These are phyloP conservation scores for Lycium barbarum DNA, from an alignment of 257 asterid species.

Conservation along the genomic window DNA sequence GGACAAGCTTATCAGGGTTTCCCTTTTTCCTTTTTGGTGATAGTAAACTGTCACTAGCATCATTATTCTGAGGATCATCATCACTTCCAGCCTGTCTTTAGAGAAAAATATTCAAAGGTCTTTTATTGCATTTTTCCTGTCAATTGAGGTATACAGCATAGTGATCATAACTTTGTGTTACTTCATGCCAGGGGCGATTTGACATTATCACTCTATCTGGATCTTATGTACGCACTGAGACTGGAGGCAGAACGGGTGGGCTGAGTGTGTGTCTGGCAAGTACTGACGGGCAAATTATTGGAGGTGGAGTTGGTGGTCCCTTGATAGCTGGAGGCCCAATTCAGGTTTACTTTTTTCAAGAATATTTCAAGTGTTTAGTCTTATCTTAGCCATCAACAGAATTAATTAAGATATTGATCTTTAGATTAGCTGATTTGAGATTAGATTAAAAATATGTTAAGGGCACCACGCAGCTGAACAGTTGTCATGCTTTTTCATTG, in stretches of 20 bases:
- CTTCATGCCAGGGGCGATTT: conserved; percentile 57
- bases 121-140: background rate
- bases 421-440: background rate
- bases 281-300: conserved; percentile 68
- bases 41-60: background rate
- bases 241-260: conserved; percentile 64
- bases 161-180: conserved; percentile 11
- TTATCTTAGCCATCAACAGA: background rate
- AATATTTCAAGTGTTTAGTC: background rate
- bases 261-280: conserved; percentile 62
- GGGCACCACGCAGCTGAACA: background rate
- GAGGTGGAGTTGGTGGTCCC: conserved; percentile 76
- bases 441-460: background rate
- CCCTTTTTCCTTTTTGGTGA: background rate
- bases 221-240: conserved; percentile 60
- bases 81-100: conserved; percentile 12
- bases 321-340: conserved; percentile 68
- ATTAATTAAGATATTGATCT: background rate
- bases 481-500: background rate
- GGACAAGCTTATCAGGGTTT: conserved; percentile 14
- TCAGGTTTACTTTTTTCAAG: conserved; percentile 45
- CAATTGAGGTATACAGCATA: conserved; percentile 4
- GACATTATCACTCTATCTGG: conserved; percentile 66
- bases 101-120: background rate
- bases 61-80: background rate